Evolutionary conservation across 2,329 filamentous ascomycete species (phyloP).

Genomic region (Exophiala bonariae): DNA sequence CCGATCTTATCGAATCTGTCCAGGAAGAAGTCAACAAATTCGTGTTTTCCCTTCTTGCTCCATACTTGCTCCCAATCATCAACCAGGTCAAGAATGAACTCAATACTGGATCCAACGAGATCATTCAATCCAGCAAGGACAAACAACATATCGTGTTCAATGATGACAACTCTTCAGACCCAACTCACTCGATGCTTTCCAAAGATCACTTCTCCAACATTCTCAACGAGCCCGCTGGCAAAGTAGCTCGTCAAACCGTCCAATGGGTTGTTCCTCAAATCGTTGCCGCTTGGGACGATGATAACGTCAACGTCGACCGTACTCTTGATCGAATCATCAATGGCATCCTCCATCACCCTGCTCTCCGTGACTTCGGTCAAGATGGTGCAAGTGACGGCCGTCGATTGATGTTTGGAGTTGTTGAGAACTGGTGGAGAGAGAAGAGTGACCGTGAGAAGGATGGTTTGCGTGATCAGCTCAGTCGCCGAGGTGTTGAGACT

Average conservation of each 20-base stretch:
- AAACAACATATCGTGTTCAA: slow-evolving; percentile 87
- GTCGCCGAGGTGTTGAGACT: slow-evolving; percentile 71
- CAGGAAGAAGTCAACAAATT: slow-evolving; percentile 86
- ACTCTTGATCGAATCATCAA: slow-evolving; percentile 74
- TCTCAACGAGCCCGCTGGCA: slow-evolving; percentile 84
- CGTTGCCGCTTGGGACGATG: slow-evolving; percentile 84
- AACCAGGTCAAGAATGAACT: slow-evolving; percentile 84
- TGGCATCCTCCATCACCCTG: slow-evolving; percentile 86
- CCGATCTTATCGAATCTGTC: slow-evolving; percentile 80
- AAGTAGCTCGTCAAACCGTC: slow-evolving; percentile 74
- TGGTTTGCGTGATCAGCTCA: slow-evolving; percentile 72
- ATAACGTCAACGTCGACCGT: slow-evolving; percentile 66
- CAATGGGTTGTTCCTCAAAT: slow-evolving; percentile 87
- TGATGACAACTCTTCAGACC: slow-evolving; percentile 73
- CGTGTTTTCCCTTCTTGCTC: slow-evolving; percentile 87
- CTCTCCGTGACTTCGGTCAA: slow-evolving; percentile 67
- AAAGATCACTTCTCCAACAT: slow-evolving; percentile 94
- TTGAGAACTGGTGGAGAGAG: slow-evolving; percentile 78
- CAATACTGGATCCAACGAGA: slow-evolving; percentile 78
- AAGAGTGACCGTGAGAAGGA: slow-evolving; percentile 64
- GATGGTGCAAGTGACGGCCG: slow-evolving; percentile 74
- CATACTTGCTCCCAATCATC: slow-evolving; percentile 83
- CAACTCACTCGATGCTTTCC: slow-evolving; percentile 92
- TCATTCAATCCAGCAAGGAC: slow-evolving; percentile 79
- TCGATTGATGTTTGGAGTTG: slow-evolving; percentile 72